phyloP scores from a whole-genome alignment of 1,139 yeast species.

The Lodderomyces parapsilosis region DNA sequence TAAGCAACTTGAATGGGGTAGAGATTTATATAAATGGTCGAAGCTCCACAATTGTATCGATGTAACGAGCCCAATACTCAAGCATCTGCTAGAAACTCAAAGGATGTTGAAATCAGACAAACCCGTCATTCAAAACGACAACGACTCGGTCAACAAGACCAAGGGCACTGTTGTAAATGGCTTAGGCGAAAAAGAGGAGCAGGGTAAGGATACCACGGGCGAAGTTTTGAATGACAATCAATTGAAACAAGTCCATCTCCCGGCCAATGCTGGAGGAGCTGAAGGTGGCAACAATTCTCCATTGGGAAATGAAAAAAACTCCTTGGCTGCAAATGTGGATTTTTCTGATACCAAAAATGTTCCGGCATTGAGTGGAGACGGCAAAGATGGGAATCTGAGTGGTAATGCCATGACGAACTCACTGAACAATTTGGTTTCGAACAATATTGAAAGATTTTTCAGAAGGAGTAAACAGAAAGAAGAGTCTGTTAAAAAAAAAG shows the following conservation, averaged over 20 bases:
- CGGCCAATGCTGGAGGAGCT: background rate
- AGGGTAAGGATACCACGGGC: background rate
- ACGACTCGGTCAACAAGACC: background rate
- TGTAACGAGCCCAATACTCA: too few relatives aligned
- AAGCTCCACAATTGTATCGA: too few relatives aligned
- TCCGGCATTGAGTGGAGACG: background rate
- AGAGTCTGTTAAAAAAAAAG: too few relatives aligned
- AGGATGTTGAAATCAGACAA: background rate
- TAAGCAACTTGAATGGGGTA: too few relatives aligned
- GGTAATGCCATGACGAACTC: too few relatives aligned
- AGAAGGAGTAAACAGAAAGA: too few relatives aligned
- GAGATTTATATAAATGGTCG: too few relatives aligned
- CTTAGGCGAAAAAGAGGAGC: background rate
- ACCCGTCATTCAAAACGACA: background rate
- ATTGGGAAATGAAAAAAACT: background rate
- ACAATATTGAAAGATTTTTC: too few relatives aligned
- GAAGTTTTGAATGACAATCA: background rate
- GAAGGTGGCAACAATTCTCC: background rate
- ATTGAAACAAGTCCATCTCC: background rate
- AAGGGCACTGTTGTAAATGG: background rate
- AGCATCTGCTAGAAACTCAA: too few relatives aligned
- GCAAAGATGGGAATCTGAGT: too few relatives aligned
- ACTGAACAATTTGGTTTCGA: too few relatives aligned
- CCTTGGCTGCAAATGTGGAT: background rate
- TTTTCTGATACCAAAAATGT: background rate